Conservation (phyloP, 306 rosid genomes). For the Cucurbita pepo region DNA sequence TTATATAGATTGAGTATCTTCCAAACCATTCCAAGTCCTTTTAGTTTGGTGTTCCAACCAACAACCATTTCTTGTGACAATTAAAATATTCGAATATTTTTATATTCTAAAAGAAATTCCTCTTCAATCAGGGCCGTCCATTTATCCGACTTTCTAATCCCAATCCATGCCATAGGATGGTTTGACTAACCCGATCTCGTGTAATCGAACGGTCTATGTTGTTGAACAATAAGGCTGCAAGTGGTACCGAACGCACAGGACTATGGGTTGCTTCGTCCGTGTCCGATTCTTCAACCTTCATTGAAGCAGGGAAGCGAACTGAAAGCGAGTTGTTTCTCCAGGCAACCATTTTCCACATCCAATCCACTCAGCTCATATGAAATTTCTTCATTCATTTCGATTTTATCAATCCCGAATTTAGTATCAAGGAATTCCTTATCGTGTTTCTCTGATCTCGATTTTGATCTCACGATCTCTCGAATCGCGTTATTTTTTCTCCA, state of each 20-base stretch:
- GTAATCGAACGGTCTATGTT: neutral
- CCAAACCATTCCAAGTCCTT: neutral
- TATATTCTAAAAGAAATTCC: neutral
- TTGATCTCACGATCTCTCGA: neutral
- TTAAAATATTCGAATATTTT: neutral
- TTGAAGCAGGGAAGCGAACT: slow-evolving; percentile 3
- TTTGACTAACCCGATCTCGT: neutral
- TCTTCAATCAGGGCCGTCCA: neutral
- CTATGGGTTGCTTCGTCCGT: neutral
- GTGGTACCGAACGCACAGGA: neutral
- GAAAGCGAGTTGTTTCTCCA: neutral
- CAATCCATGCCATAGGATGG: neutral
- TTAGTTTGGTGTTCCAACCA: neutral
- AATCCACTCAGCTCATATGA: neutral
- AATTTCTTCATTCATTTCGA: neutral
- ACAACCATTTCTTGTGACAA: neutral
- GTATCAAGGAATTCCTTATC: neutral
- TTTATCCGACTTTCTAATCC: neutral
- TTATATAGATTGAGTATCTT: neutral
- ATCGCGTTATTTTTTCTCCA: slow-evolving; percentile 19
- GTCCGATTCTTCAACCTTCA: neutral
- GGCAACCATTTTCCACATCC: neutral
- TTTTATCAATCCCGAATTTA: neutral
- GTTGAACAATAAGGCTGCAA: neutral
- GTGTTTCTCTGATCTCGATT: slow-evolving; percentile 9